Conservation (phyloP, 2,329 filamentous ascomycete species). For the Arthroderma uncinatum region DNA sequence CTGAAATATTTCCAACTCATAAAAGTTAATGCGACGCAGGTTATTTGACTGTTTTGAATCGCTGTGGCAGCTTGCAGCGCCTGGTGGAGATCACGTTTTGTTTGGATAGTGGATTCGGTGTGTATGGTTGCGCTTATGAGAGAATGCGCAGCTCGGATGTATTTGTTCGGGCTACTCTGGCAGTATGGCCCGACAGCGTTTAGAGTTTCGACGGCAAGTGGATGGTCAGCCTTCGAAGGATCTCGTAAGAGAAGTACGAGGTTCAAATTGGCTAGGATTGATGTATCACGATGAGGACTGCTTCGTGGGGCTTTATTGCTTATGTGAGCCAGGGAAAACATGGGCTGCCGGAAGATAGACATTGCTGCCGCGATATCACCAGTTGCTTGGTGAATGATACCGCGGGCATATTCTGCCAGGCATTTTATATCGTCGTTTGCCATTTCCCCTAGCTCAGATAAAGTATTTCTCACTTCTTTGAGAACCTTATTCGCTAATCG, state of each 20-base stretch:
- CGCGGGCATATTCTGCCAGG: conserved; percentile 60
- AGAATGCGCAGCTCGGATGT: conserved; percentile 67
- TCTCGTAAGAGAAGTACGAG: conserved; percentile 62
- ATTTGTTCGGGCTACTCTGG: conserved; percentile 56
- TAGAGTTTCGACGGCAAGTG: conserved; percentile 50
- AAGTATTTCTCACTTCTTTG: conserved; percentile 41
- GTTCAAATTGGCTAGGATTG: conserved; percentile 54
- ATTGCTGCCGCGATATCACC: conserved; percentile 62
- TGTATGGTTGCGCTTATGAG: conserved; percentile 60
- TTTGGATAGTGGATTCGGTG: conserved; percentile 58
- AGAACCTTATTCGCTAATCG: conserved; percentile 49
- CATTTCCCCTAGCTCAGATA: conserved; percentile 34
- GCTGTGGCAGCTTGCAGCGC: conserved; percentile 59
- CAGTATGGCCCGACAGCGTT: conserved; percentile 58
- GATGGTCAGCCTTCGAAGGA: conserved; percentile 45
- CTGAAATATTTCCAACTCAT: conserved; percentile 78
- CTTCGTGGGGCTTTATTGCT: conserved; percentile 30
- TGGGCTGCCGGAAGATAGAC: conserved; percentile 50
- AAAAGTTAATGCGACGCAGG: conserved; percentile 72
- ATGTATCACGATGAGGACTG: conserved; percentile 51
- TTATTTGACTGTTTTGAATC: conserved; percentile 64
- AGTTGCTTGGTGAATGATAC: conserved; percentile 63
- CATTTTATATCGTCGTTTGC: conserved; percentile 37
- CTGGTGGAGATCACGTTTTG: conserved; percentile 65
- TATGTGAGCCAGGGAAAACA: conserved; percentile 43